phyloP scores from a whole-genome alignment of 352 stramenopile genomes.

The Pythium brassicae region DNA sequence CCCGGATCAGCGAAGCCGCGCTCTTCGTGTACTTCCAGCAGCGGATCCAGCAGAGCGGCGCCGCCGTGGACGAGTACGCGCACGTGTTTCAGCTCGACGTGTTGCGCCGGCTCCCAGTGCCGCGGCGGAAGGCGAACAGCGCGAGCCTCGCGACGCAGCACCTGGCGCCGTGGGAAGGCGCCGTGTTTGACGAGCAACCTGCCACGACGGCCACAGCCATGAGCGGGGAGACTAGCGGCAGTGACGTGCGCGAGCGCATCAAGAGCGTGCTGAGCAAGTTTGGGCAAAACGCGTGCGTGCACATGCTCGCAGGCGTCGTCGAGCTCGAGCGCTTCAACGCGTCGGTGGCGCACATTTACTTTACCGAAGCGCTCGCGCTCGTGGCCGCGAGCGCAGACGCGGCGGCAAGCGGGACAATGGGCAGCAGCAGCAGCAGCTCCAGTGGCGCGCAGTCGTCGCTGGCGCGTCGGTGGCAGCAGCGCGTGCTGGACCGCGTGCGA shows the following conservation, averaged over 20 bases:
- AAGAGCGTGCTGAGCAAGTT: conserved; percentile 16
- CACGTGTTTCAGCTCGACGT: conserved; percentile 47
- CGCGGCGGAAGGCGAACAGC: neutral
- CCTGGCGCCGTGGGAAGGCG: conserved; percentile 33
- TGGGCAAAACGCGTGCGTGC: conserved; percentile 27
- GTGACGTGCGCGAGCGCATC: conserved; percentile 21
- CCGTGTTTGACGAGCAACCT: conserved; percentile 18
- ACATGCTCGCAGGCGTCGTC: conserved; percentile 50
- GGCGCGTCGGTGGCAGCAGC: conserved; percentile 27
- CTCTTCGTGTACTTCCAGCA: conserved; percentile 45
- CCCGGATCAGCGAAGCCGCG: conserved; percentile 26
- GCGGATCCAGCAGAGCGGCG: conserved; percentile 20
- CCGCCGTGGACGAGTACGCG: conserved; percentile 35
- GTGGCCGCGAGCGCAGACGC: conserved; percentile 14
- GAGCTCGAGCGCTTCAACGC: conserved; percentile 47
- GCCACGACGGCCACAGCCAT: neutral
- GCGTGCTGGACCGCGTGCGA: conserved; percentile 32
- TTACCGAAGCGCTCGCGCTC: conserved; percentile 33
- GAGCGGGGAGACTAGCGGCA: too few relatives aligned
- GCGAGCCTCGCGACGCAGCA: conserved; percentile 1
- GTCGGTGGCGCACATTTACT: conserved; percentile 26
- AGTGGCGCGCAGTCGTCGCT: conserved; percentile 13
- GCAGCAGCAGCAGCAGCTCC: neutral
- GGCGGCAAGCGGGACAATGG: neutral
- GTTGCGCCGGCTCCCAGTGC: conserved; percentile 27